These are phyloP conservation scores for Fusarium ambrosium DNA, from an alignment of 2,329 filamentous ascomycete genomes.

Conservation along the genomic window DNA sequence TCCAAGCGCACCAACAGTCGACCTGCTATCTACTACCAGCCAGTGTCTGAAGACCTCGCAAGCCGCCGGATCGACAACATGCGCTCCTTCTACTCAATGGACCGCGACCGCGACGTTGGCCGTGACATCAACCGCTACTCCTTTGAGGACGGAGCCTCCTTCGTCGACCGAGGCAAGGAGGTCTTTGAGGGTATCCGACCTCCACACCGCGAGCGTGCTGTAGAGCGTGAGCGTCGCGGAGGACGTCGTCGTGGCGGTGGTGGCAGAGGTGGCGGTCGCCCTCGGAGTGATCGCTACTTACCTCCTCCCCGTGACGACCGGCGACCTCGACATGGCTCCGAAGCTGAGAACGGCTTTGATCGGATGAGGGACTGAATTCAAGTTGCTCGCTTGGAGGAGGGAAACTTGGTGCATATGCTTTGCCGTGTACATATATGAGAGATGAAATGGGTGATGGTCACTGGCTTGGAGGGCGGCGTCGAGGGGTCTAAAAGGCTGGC, in stretches of 20 bases:
- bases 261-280: constrained; percentile 46
- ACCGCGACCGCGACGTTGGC: constrained; percentile 58
- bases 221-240: constrained; percentile 55
- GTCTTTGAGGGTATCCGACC: constrained; percentile 75
- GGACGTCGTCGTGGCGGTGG: constrained; percentile 50
- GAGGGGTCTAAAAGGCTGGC: constrained; percentile 6
- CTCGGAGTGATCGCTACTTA: constrained; percentile 52
- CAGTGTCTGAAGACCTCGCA: constrained; percentile 75
- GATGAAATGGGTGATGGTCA: not conserved
- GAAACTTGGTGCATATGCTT: not conserved
- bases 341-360: constrained; percentile 13
- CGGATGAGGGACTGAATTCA: constrained; percentile 26
- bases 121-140: constrained; percentile 76
- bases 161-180: constrained; percentile 81
- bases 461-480: constrained; percentile 6
- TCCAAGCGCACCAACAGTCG: constrained; percentile 56
- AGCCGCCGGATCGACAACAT: constrained; percentile 73
- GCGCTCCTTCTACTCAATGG: constrained; percentile 60
- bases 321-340: constrained; percentile 26
- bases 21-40: constrained; percentile 62
- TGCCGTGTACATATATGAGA: constrained; percentile 2
- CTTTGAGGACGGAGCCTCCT: constrained; percentile 74
- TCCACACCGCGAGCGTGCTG: constrained; percentile 63
- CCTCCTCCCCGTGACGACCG: constrained; percentile 40
- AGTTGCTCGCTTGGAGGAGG: not conserved